Base-by-base conservation (phyloP, 2,329 filamentous ascomycete species). In the Diaporthe helianthi region DNA sequence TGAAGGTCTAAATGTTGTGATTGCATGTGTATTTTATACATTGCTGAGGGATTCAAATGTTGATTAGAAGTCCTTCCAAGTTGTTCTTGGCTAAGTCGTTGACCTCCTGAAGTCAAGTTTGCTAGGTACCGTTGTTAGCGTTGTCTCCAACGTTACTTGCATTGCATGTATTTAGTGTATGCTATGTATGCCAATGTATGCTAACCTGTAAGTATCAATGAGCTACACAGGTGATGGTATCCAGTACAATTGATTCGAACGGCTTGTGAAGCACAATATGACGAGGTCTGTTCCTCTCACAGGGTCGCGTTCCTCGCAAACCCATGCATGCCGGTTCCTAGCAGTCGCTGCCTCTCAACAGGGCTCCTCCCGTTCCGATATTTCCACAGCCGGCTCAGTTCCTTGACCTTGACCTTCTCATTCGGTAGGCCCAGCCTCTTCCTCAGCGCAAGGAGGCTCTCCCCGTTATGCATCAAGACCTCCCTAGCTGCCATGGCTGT, bases 331-430 rank as follows among this genome's bases (percentile, higher is more conserved):
- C 65, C 80, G 33, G 71, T 74, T 3, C 73, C 67, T 49, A 84
- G 65, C 69, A 79, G 71, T 0, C 79, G 78, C 17, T 81, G 80
- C 33, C 75, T 73, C 49, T 85, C 83, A 6, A 80, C 74, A 1
- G 88, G 88, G 49, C 82, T 85, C 69, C 76, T 79, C 2, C 89
- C 89, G 74, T 90, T 90, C 63, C 87, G 80, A 74, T 90, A 90
- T 71, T 84, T 80, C 88, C 89, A 90, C 33, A 91, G 76, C 54
- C 89, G 82, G 74, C 87, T 89, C 54, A 90, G 78, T 65, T 90
- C 85, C 77, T 85, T 89, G 7, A 90, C 87, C 74, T 81, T 85
- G 51, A 87, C 81, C 36, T 75, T 78, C 4, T 69, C 76, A 70
- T 26, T 33, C 76, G 53, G 65, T 9, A 74, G 69, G 64, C 51